Percentiles rank a stretch among this genome's conserved stretches.
Evolutionary conservation across 306 rosid genomes (phyloP).

Genomic region (Citrullus colocynthis): DNA sequence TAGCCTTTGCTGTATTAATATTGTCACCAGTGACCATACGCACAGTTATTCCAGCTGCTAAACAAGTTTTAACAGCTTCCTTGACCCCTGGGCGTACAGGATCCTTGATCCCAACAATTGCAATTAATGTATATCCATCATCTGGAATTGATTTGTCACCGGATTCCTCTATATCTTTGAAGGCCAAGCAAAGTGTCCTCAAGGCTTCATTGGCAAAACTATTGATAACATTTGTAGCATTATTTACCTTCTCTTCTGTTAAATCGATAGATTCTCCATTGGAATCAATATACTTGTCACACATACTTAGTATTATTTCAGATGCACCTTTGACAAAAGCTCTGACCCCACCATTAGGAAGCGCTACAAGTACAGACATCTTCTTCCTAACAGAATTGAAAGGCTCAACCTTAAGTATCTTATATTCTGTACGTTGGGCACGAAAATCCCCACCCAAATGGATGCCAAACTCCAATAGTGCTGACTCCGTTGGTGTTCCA

Average conservation of each 20-base stretch:
- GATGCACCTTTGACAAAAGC: constrained; percentile 97
- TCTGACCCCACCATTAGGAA: constrained; percentile 46
- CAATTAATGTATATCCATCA: constrained; percentile 59
- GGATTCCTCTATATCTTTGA: constrained; percentile 37
- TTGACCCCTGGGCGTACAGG: constrained; percentile 85
- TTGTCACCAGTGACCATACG: constrained; percentile 99
- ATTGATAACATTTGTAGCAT: constrained; percentile 43
- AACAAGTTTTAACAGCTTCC: constrained; percentile 77
- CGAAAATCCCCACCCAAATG: constrained; percentile 61
- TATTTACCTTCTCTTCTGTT: constrained; percentile 26
- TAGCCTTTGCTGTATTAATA: constrained; percentile 80
- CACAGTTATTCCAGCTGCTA: constrained; percentile 78
- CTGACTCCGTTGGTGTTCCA: constrained; percentile 93
- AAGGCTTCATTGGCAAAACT: constrained; percentile 74
- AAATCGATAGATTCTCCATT: constrained; percentile 52
- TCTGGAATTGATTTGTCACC: constrained; percentile 34
- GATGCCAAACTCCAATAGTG: constrained; percentile 64
- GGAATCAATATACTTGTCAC: constrained; percentile 46
- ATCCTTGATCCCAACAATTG: constrained; percentile 87
- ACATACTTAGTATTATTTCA: constrained; percentile 61
- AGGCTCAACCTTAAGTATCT: constrained; percentile 72
- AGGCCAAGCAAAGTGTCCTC: constrained; percentile 88
- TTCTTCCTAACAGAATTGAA: constrained; percentile 84
- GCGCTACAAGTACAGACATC: constrained; percentile 79
- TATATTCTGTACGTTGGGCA: constrained; percentile 26